Evolutionary conservation across 768 basidiomycete species (phyloP).

Genomic region (Auriscalpium microsporum): DNA sequence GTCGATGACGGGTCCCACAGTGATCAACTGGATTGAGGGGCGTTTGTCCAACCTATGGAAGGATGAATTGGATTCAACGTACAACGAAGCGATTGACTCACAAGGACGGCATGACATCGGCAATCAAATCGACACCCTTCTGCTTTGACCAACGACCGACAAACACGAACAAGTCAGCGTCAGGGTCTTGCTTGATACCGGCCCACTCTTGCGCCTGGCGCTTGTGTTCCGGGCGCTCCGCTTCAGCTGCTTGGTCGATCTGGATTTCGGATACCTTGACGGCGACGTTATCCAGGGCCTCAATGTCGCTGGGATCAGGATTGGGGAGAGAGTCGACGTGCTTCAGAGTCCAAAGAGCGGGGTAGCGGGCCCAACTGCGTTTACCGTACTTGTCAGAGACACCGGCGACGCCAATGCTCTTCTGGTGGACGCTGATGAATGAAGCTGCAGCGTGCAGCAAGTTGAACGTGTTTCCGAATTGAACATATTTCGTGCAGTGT

Average conservation of each 20-base stretch:
- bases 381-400: slow-evolving; percentile 98
- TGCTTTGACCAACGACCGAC: slow-evolving; percentile 98
- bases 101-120: slow-evolving; percentile 89
- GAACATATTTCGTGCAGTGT: slow-evolving; percentile 92
- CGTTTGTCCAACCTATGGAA: slow-evolving; percentile 68
- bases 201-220: slow-evolving; percentile 96
- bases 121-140: slow-evolving; percentile 96
- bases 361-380: slow-evolving; percentile 94
- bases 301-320: slow-evolving; percentile 92
- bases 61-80: slow-evolving; percentile 9
- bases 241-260: slow-evolving; percentile 75
- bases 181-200: slow-evolving; percentile 81
- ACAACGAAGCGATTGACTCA: slow-evolving; percentile 30
- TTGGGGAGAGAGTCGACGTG: slow-evolving; percentile 94
- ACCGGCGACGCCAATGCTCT: slow-evolving; percentile 89
- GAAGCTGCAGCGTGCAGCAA: slow-evolving; percentile 88
- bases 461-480: slow-evolving; percentile 98
- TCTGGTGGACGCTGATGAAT: slow-evolving; percentile 89
- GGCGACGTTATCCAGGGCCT: slow-evolving; percentile 78
- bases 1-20: slow-evolving; percentile 92
- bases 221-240: slow-evolving; percentile 85
- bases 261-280: slow-evolving; percentile 61
- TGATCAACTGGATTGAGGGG: slow-evolving; percentile 76
- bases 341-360: slow-evolving; percentile 91
- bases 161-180: slow-evolving; percentile 89